Evolutionary conservation across 106 monocot species (phyloP), one percentile per base, ranked within the genome.

Genomic region (Dendrobium catenatum): DNA sequence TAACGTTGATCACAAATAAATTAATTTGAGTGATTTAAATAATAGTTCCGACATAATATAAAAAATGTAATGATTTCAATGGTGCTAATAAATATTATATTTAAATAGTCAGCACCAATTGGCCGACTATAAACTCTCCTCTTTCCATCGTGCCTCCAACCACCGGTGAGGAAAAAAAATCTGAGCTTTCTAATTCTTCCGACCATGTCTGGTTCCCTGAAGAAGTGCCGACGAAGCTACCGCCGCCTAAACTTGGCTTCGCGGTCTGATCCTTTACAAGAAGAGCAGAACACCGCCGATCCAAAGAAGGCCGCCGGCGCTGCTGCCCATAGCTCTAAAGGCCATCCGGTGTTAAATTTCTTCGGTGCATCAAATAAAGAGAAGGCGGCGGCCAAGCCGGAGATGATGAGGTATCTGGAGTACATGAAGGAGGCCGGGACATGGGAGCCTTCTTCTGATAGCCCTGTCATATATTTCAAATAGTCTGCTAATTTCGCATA

Each of bases 381-480:
- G 77, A 89, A 84, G 84, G 84, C 84, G 5, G 68, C 41, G 22
- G 64, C 77, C 46, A 79, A 80, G 78, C 89, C 89, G 31, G 89
- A 86, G 80, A 84, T 89, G 72, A 76, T 89, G 82, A 81, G 89
- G 82, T 89, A 89, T 58, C 73, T 89, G 79, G 84, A 86, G 79
- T 89, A 89, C 81, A 75, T 80, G 48, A 86, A 77, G 72, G 89
- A 89, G 73, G 89, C 89, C 0, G 86, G 89, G 6, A 84, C 81
- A 9, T 89, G 89, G 89, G 82, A 73, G 9, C 31, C 73, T 9
- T 44, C 56, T 75, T 86, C 86, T 3, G 88, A 86, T 64, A 51
- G 55, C 11, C 88, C 88, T 6, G 58, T 24, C 1, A 86, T 89
- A 13, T 80, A 89, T 61, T 89, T 70, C 76, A 86, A 80, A 42